A percentile compares a stretch with the other conserved stretches of the same genome.
Evolutionary conservation across 2,329 filamentous ascomycete genomes (phyloP).

Genomic region (Cordyceps farinosa): DNA sequence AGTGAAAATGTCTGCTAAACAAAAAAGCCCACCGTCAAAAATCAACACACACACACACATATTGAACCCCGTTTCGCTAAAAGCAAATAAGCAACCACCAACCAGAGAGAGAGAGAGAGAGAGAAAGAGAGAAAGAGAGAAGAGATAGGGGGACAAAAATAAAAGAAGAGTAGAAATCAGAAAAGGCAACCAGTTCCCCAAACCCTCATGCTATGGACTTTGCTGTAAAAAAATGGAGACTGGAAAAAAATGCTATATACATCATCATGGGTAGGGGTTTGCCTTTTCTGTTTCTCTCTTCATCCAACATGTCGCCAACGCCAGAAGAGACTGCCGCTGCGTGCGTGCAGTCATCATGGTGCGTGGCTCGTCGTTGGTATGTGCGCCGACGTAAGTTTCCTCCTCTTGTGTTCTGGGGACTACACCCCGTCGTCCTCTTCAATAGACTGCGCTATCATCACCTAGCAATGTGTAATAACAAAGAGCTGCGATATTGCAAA

Average conservation of each 20-base stretch:
- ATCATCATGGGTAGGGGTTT: conserved; percentile 4
- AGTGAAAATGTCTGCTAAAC: neutral
- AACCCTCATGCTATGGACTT: conserved; percentile 6
- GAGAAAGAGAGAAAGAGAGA: neutral
- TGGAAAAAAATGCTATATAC: conserved; percentile 12
- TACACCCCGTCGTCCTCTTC: neutral
- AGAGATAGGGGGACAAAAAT: neutral
- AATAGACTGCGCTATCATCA: neutral
- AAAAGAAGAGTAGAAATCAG: neutral
- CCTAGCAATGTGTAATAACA: neutral
- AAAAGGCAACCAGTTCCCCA: neutral
- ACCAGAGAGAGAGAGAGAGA: neutral
- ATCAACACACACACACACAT: neutral
- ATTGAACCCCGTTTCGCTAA: neutral
- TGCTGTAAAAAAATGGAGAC: conserved; percentile 4
- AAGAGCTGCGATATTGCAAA: neutral
- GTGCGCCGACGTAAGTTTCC: neutral
- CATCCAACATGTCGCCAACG: neutral
- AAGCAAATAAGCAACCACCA: neutral
- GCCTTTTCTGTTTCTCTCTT: neutral
- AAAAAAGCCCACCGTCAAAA: neutral
- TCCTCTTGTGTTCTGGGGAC: neutral
- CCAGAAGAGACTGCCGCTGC: neutral
- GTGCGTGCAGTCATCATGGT: neutral
- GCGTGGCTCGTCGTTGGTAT: neutral